These are phyloP conservation scores for Hortiboletus flavorubellus DNA, from an alignment of 768 basidiomycete species.

Conservation along the genomic window DNA sequence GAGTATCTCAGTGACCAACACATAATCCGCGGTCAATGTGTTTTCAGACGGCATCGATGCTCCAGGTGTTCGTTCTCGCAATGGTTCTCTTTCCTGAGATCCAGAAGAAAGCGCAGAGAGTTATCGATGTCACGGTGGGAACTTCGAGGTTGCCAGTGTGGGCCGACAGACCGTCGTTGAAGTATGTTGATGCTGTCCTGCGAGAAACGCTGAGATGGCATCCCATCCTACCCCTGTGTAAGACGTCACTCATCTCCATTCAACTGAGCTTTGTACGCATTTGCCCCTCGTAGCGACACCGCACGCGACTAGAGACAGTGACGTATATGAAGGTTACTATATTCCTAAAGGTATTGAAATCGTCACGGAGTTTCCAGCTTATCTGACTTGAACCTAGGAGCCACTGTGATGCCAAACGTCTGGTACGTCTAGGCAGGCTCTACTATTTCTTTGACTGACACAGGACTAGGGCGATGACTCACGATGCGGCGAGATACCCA, in stretches of 20 bases:
- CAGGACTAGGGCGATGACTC: slow-evolving; percentile 31
- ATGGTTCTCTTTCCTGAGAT: slow-evolving; percentile 33
- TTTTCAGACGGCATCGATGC: slow-evolving; percentile 22
- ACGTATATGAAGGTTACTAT: slow-evolving; percentile 25
- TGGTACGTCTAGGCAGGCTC: slow-evolving; percentile 17
- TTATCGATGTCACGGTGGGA: slow-evolving; percentile 29
- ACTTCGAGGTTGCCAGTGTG: slow-evolving; percentile 25
- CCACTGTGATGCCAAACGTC: slow-evolving; percentile 26
- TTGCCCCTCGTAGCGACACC: slow-evolving; percentile 6
- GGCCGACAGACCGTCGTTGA: slow-evolving; percentile 22
- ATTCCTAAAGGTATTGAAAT: slow-evolving; percentile 24
- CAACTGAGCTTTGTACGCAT: neutral
- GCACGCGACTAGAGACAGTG: slow-evolving; percentile 19
- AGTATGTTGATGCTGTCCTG: slow-evolving; percentile 28
- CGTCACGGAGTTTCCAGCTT: neutral
- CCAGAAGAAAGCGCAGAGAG: slow-evolving; percentile 26
- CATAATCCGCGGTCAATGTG: neutral
- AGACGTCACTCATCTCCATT: neutral
- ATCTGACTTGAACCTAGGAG: slow-evolving; percentile 12
- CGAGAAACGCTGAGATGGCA: slow-evolving; percentile 30
- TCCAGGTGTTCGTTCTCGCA: slow-evolving; percentile 33
- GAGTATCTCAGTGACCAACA: neutral
- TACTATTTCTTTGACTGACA: neutral
- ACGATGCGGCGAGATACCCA: slow-evolving; percentile 31
- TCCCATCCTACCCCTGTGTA: slow-evolving; percentile 24